These are phyloP conservation scores for Extremus antarcticus DNA, from an alignment of 495 filamentous ascomycete species.

Conservation along the genomic window DNA sequence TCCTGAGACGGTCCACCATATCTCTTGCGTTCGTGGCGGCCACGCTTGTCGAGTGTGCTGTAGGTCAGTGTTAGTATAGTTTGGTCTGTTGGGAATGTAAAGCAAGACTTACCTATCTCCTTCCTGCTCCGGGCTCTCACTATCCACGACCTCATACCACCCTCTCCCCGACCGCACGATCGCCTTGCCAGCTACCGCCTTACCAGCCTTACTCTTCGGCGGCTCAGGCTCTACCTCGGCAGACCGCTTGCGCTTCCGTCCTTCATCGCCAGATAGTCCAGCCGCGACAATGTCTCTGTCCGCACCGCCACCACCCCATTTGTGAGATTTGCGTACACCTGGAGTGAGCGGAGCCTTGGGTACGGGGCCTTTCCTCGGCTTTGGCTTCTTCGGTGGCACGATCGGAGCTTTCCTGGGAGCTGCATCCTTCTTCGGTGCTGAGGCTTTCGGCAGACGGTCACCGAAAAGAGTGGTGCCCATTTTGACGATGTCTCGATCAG, in stretches of 20 bases:
- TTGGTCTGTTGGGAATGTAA: neutral
- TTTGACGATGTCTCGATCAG: constrained; percentile 11
- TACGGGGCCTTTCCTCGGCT: neutral
- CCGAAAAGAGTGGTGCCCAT: neutral
- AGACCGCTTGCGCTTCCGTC: neutral
- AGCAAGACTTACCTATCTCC: neutral
- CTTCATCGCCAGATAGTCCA: neutral
- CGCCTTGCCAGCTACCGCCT: neutral
- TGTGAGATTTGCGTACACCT: neutral
- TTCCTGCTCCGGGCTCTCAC: neutral
- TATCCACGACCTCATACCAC: constrained; percentile 5
- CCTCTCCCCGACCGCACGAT: constrained; percentile 17
- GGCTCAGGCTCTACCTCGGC: neutral
- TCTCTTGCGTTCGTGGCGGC: too few species aligned
- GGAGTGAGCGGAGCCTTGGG: neutral
- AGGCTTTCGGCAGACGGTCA: neutral
- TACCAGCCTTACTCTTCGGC: neutral
- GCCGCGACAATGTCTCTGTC: neutral
- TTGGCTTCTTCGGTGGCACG: neutral
- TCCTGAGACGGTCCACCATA: too few species aligned
- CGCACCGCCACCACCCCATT: neutral
- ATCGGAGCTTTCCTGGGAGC: neutral
- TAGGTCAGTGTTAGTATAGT: neutral
- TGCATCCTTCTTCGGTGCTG: neutral
- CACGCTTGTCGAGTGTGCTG: neutral